Conservation (phyloP, 2,329 filamentous ascomycete genomes). For the Cytospora schulzeri region DNA sequence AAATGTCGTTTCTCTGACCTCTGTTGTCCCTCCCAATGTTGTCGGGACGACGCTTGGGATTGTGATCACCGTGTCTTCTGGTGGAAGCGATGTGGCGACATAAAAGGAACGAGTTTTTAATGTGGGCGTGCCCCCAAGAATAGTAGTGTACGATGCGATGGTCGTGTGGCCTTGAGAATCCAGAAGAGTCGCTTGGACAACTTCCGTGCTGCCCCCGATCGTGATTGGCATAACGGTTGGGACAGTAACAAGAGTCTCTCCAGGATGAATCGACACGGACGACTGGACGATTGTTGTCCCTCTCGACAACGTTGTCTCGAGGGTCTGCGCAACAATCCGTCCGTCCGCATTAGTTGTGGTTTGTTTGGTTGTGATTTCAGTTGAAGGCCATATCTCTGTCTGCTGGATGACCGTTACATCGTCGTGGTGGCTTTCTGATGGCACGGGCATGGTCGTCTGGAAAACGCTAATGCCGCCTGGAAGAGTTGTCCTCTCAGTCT, state of each 20-base stretch:
- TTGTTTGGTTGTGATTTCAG: neutral
- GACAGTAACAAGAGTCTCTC: constrained; percentile 3
- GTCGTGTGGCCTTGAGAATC: neutral
- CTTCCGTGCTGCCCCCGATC: neutral
- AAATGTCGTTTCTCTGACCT: neutral
- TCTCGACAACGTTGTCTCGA: neutral
- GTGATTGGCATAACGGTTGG: neutral
- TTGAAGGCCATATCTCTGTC: neutral
- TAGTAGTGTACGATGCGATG: neutral
- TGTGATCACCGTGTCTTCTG: constrained; percentile 1
- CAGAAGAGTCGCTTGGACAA: neutral
- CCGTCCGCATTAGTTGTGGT: neutral
- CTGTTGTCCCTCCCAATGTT: neutral
- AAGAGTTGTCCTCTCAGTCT: neutral
- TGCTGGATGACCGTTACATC: constrained; percentile 3
- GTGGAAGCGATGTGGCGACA: constrained; percentile 2
- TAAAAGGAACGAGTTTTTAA: neutral
- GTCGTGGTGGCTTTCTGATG: neutral
- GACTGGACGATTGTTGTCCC: neutral
- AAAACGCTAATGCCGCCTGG: neutral
- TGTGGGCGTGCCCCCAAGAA: neutral
- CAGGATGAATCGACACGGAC: neutral
- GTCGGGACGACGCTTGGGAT: neutral
- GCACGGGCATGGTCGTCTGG: neutral
- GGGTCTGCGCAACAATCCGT: neutral